Conservation (phyloP, 73 alveolate genomes). For the Effrenium voratum region DNA sequence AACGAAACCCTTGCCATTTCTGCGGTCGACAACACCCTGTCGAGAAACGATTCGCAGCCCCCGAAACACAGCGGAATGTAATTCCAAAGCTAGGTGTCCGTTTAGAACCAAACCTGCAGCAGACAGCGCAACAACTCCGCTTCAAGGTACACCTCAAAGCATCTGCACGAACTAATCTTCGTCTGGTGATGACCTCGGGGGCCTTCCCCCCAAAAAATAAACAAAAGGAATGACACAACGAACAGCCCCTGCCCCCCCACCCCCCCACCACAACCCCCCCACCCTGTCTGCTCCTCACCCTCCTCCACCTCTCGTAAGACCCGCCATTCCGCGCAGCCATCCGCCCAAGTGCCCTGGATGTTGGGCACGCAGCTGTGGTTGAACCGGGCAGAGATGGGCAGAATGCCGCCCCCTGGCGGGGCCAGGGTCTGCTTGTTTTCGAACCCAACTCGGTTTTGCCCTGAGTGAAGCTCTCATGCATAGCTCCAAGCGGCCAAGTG, state of each 20-base stretch:
- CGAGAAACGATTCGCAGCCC: too few relatives aligned
- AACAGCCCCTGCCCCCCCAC: neutral
- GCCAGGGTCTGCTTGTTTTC: neutral
- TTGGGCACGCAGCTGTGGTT: conserved; percentile 88
- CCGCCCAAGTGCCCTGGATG: conserved; percentile 83
- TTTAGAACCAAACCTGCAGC: neutral
- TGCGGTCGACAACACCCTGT: too few relatives aligned
- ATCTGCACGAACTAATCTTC: neutral
- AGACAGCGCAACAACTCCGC: neutral
- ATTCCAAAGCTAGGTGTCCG: too few relatives aligned
- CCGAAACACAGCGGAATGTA: too few relatives aligned
- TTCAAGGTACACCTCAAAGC: neutral
- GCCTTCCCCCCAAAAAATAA: neutral
- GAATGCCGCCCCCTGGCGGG: conserved; percentile 46
- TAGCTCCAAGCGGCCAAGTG: neutral
- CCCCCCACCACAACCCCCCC: neutral
- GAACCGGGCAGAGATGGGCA: conserved; percentile 57
- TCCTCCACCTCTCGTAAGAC: conserved; percentile 9
- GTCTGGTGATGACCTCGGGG: neutral
- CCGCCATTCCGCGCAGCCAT: conserved; percentile 59
- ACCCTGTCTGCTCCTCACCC: neutral
- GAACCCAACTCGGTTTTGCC: neutral
- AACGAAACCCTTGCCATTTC: too few relatives aligned
- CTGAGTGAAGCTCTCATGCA: neutral
- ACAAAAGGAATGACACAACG: neutral